phyloP scores from a whole-genome alignment of 1,139 yeast genomes.

The Yamadazyma aaseri region DNA sequence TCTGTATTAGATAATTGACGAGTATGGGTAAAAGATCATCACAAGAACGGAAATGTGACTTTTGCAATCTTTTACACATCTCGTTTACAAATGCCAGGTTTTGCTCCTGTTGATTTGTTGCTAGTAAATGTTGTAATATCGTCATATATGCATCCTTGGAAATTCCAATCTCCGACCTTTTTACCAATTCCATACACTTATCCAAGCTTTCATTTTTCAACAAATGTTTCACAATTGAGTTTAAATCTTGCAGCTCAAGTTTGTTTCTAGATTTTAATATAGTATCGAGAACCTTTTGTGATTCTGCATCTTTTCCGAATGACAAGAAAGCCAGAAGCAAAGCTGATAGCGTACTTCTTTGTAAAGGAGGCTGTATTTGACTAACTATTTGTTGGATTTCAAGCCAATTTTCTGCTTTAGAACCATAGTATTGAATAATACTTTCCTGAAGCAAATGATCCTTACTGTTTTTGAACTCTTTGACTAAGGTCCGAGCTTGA shows the following conservation, averaged over 20 bases:
- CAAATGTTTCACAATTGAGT: slow-evolving; percentile 26
- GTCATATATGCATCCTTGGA: slow-evolving; percentile 26
- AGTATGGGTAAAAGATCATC: not conserved
- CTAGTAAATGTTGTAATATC: slow-evolving; percentile 9
- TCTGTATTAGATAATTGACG: not conserved
- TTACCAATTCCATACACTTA: slow-evolving; percentile 24
- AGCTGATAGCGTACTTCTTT: slow-evolving; percentile 33
- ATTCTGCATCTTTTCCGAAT: slow-evolving; percentile 27
- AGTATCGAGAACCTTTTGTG: slow-evolving; percentile 29
- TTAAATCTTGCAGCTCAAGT: slow-evolving; percentile 25
- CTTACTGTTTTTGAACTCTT: too few species aligned
- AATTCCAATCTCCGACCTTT: slow-evolving; percentile 18
- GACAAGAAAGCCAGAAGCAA: slow-evolving; percentile 30
- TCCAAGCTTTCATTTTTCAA: slow-evolving; percentile 24
- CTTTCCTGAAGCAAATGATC: too few species aligned
- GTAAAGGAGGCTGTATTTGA: slow-evolving; percentile 23
- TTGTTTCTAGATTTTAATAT: slow-evolving; percentile 31
- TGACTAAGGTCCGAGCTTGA: too few species aligned
- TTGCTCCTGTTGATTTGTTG: not conserved
- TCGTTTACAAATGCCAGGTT: not conserved
- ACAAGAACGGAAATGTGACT: not conserved
- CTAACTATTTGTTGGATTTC: not conserved
- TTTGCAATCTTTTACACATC: not conserved
- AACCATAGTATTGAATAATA: too few species aligned
- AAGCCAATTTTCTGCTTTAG: not conserved